Evolutionary conservation across 2,329 filamentous ascomycete species (phyloP).

Genomic region (Epichloe glyceriae): DNA sequence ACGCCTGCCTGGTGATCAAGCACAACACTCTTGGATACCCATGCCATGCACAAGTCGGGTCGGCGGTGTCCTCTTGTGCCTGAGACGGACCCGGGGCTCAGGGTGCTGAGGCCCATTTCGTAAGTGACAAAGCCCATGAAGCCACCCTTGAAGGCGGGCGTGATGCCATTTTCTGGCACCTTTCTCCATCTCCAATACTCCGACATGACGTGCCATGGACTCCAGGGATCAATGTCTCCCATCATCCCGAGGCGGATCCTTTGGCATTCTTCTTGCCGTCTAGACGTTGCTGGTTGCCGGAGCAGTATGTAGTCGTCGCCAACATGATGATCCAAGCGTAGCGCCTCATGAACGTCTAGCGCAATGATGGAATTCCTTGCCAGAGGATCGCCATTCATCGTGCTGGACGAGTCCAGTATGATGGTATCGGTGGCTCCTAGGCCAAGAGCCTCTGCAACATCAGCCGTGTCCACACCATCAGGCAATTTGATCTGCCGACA

Average conservation of each 20-base stretch:
- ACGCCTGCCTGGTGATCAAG: slow-evolving; percentile 54
- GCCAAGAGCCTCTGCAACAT: slow-evolving; percentile 40
- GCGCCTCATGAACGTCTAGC: slow-evolving; percentile 43
- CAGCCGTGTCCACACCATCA: slow-evolving; percentile 33
- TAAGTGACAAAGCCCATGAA: slow-evolving; percentile 79
- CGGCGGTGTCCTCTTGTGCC: slow-evolving; percentile 24
- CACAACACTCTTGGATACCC: slow-evolving; percentile 65
- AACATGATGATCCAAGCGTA: slow-evolving; percentile 44
- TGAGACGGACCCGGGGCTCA: slow-evolving; percentile 18
- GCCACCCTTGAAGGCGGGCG: slow-evolving; percentile 60
- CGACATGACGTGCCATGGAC: slow-evolving; percentile 39
- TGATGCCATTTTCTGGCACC: slow-evolving; percentile 9
- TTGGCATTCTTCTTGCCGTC: slow-evolving; percentile 15
- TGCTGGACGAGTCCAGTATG: slow-evolving; percentile 48
- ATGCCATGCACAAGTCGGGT: slow-evolving; percentile 64
- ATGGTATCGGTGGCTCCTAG: slow-evolving; percentile 32
- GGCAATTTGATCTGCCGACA: slow-evolving; percentile 31
- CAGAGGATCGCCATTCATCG: slow-evolving; percentile 27
- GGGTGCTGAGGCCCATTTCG: slow-evolving; percentile 53
- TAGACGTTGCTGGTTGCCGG: slow-evolving; percentile 12
- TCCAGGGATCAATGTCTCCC: slow-evolving; percentile 15
- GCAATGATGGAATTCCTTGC: slow-evolving; percentile 62
- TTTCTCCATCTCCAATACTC: slow-evolving; percentile 26
- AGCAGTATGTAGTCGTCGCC: slow-evolving; percentile 27
- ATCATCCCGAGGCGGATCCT: slow-evolving; percentile 9